Percentiles rank a stretch among this genome's conserved stretches.
phyloP scores from a whole-genome alignment of 1,139 yeast species.

The Arxiozyma telluris region DNA sequence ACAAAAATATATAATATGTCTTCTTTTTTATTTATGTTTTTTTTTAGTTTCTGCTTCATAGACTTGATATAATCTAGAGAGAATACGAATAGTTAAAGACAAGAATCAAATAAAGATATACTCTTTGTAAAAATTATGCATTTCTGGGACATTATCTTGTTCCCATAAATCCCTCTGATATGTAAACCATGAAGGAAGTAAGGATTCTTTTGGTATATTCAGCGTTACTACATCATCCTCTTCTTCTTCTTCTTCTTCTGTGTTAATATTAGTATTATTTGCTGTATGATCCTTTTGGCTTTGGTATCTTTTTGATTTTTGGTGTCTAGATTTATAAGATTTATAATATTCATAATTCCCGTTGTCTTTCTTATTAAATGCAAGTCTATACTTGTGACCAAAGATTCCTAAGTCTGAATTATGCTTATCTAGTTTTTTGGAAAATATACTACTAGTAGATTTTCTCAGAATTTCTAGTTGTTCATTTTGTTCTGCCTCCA shows the following conservation, averaged over 20 bases:
- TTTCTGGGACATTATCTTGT: slow-evolving; percentile 31
- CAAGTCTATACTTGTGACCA: slow-evolving; percentile 28
- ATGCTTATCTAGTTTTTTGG: slow-evolving; percentile 11
- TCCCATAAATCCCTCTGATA: slow-evolving; percentile 60
- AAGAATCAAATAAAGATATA: slow-evolving; percentile 19
- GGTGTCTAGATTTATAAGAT: slow-evolving; percentile 2
- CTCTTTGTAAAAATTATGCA: slow-evolving; percentile 29
- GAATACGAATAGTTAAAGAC: background rate
- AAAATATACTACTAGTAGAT: background rate
- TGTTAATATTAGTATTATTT: background rate
- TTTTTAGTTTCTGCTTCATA: background rate
- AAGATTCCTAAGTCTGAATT: slow-evolving; percentile 27
- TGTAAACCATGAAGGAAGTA: slow-evolving; percentile 65
- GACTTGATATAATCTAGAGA: background rate
- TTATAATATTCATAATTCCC: slow-evolving; percentile 27
- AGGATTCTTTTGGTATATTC: slow-evolving; percentile 50
- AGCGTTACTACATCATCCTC: slow-evolving; percentile 30
- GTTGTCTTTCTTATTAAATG: slow-evolving; percentile 25
- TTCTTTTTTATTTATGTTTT: background rate
- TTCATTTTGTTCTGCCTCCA: slow-evolving; percentile 8
- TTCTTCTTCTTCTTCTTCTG: background rate
- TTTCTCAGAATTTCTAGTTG: slow-evolving; percentile 3
- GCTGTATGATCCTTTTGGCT: background rate
- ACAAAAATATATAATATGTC: background rate
- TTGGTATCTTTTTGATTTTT: background rate